Conservation (phyloP, 2,329 filamentous ascomycete genomes). For the Fusarium oxysporum region DNA sequence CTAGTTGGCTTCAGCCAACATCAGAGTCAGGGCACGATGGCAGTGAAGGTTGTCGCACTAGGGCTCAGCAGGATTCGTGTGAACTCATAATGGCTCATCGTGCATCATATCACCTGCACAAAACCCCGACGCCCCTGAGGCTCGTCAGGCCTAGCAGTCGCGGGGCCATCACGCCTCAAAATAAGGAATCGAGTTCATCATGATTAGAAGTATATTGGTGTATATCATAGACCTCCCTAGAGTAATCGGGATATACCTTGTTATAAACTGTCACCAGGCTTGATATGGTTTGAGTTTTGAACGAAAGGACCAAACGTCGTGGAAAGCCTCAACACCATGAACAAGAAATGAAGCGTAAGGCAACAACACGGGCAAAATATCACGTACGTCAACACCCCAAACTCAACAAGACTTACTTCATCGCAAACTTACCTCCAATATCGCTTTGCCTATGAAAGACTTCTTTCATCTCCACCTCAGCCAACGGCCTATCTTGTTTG, state of each 20-base stretch:
- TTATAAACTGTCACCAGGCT: background rate
- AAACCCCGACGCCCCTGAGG: background rate
- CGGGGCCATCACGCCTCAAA: background rate
- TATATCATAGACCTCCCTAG: background rate
- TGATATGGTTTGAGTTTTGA: background rate
- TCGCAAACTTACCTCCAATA: conserved; percentile 10
- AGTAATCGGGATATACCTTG: background rate
- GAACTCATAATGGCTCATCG: conserved; percentile 12
- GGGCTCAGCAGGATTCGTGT: conserved; percentile 3
- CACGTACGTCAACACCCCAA: background rate
- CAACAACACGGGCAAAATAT: background rate
- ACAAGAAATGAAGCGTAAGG: background rate
- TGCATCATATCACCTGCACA: background rate
- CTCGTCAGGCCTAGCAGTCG: background rate
- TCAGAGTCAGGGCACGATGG: background rate
- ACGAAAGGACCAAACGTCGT: background rate
- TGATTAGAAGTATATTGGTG: background rate
- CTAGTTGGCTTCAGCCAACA: background rate
- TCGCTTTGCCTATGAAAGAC: conserved; percentile 7
- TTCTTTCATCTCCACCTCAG: conserved; percentile 10
- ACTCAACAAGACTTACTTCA: background rate
- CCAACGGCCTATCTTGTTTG: conserved; percentile 5
- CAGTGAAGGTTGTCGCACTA: background rate
- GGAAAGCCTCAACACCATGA: conserved; percentile 15
- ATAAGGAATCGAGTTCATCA: background rate